Evolutionary conservation across 441 rosid genomes (phyloP).

Genomic region (Rhodomyrtus psidioides): DNA sequence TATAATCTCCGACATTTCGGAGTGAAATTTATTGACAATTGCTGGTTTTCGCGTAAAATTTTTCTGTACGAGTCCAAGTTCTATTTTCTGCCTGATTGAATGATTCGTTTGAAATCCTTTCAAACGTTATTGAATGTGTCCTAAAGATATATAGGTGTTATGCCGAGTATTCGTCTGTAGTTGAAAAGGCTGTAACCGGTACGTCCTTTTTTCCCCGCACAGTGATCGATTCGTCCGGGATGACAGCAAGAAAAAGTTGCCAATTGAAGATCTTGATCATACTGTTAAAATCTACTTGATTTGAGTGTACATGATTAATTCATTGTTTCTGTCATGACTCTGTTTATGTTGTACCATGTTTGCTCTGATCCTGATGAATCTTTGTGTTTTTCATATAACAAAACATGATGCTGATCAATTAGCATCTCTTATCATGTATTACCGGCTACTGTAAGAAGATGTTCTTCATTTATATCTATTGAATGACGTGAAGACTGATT

Average conservation of each 20-base stretch:
- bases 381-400: not conserved
- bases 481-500: not conserved
- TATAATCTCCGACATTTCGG: not conserved
- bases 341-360: not conserved
- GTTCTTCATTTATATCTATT: not conserved
- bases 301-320: not conserved
- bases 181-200: not conserved
- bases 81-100: not conserved
- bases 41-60: not conserved
- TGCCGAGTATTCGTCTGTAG: not conserved
- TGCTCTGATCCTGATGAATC: not conserved
- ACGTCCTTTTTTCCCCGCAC: not conserved
- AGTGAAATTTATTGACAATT: not conserved
- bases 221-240: not conserved
- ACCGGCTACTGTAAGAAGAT: not conserved
- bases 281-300: not conserved
- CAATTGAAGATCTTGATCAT: not conserved
- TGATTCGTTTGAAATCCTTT: not conserved
- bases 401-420: not conserved
- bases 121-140: not conserved
- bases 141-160: not conserved
- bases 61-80: not conserved
- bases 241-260: not conserved
- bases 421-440: not conserved
- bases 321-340: not conserved